These are phyloP conservation scores for Xylaria sp. DNA, from an alignment of 2,329 filamentous ascomycete species.

Conservation along the genomic window DNA sequence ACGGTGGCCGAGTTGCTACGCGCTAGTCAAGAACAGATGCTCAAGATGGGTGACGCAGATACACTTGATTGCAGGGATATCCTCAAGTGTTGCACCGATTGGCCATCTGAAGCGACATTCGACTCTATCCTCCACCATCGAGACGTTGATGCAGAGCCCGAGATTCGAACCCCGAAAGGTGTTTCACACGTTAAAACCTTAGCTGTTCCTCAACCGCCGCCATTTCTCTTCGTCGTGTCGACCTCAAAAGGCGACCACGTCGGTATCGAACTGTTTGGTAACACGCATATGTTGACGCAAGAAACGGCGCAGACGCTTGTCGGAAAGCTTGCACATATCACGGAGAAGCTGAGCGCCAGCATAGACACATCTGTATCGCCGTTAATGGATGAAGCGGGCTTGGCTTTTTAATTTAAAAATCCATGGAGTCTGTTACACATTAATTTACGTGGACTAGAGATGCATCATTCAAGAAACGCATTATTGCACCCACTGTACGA, in stretches of 20 bases:
- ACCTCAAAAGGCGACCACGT: conserved; percentile 8
- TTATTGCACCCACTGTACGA: no score
- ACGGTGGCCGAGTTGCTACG: conserved; percentile 13
- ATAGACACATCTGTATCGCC: background rate
- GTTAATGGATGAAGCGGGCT: background rate
- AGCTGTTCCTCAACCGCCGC: conserved; percentile 4
- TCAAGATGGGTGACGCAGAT: conserved; percentile 22
- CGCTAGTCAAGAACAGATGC: conserved; percentile 12
- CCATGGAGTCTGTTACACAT: background rate
- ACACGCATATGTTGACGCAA: conserved; percentile 21
- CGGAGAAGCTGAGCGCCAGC: conserved; percentile 12
- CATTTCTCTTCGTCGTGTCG: conserved; percentile 19
- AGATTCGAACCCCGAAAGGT: conserved; percentile 12
- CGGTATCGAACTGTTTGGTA: conserved; percentile 17
- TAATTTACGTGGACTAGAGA: no score
- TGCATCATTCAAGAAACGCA: no score
- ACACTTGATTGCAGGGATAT: conserved; percentile 15
- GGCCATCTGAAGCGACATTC: conserved; percentile 12
- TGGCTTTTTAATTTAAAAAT: background rate
- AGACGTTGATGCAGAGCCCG: conserved; percentile 19
- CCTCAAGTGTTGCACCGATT: conserved; percentile 17
- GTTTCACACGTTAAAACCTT: conserved; percentile 3
- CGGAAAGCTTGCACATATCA: conserved; percentile 8
- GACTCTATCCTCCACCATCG: conserved; percentile 26
- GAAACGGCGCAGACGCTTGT: conserved; percentile 15